These are phyloP conservation scores for Hemisphaericaspora lyxosophila DNA, from an alignment of 1,139 yeast genomes.

Conservation along the genomic window DNA sequence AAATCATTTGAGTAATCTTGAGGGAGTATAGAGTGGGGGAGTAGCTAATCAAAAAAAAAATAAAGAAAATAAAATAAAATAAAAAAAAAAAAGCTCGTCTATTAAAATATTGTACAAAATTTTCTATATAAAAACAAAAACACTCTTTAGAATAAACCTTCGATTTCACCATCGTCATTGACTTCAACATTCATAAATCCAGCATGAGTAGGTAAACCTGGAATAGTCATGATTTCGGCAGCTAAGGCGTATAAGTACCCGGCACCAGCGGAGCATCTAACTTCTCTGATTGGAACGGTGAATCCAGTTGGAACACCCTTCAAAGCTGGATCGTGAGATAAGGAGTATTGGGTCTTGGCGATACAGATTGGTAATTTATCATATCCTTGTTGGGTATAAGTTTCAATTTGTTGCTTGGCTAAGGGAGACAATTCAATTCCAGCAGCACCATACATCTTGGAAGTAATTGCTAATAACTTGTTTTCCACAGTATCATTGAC, in stretches of 20 bases:
- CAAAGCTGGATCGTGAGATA: constrained; percentile 77
- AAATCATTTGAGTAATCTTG: no score
- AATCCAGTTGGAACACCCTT: constrained; percentile 82
- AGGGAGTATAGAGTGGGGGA: no score
- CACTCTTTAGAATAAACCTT: constrained; percentile 60
- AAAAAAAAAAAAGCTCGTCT: constrained; percentile 1
- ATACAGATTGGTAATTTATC: constrained; percentile 76
- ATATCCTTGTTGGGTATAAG: constrained; percentile 68
- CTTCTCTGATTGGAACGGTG: constrained; percentile 76
- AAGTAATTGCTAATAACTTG: constrained; percentile 63
- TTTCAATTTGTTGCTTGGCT: constrained; percentile 65
- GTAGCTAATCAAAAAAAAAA: no score
- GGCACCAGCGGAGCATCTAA: constrained; percentile 79
- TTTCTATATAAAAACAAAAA: no score
- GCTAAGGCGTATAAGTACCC: constrained; percentile 82
- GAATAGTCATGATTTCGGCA: constrained; percentile 81
- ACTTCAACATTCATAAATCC: constrained; percentile 86
- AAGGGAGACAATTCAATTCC: constrained; percentile 64
- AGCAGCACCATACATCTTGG: constrained; percentile 75
- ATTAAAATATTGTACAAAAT: not conserved
- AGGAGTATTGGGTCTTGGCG: constrained; percentile 81
- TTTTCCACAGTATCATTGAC: constrained; percentile 61
- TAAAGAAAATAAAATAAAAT: not conserved
- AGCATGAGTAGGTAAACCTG: constrained; percentile 79
- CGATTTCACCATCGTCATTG: constrained; percentile 74